Evolutionary conservation across 2,329 filamentous ascomycete species (phyloP).

Genomic region (Microthyrium microscopicum): DNA sequence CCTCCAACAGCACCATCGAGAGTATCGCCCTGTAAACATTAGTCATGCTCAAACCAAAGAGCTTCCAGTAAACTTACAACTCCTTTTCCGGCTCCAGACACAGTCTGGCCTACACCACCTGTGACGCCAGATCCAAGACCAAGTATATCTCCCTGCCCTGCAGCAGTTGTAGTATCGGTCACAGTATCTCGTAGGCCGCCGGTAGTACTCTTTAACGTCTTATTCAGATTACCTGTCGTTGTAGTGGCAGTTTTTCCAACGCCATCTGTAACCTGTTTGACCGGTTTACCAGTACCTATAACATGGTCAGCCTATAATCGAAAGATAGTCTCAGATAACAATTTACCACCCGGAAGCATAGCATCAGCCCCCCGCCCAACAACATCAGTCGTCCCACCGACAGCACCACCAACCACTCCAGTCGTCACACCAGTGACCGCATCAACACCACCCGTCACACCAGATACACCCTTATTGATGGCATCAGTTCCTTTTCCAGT

Average conservation of each 20-base stretch:
- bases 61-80: slow-evolving; percentile 10
- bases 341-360: slow-evolving; percentile 12
- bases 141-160: slow-evolving; percentile 25
- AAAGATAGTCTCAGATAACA: not conserved
- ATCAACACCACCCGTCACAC: slow-evolving; percentile 10
- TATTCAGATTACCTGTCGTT: slow-evolving; percentile 23
- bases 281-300: slow-evolving; percentile 18
- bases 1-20: slow-evolving; percentile 7
- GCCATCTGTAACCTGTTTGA: slow-evolving; percentile 23
- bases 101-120: slow-evolving; percentile 17
- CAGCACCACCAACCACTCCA: slow-evolving; percentile 12
- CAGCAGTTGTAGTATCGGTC: slow-evolving; percentile 25
- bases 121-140: slow-evolving; percentile 22
- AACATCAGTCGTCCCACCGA: slow-evolving; percentile 21
- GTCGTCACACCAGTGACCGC: slow-evolving; percentile 13
- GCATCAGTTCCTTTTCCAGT: slow-evolving; percentile 20
- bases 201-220: slow-evolving; percentile 23
- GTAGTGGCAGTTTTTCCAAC: slow-evolving; percentile 26
- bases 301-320: no score
- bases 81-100: slow-evolving; percentile 22
- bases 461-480: slow-evolving; percentile 20
- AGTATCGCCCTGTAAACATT: slow-evolving; percentile 6
- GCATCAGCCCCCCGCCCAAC: slow-evolving; percentile 22
- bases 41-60: not conserved
- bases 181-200: slow-evolving; percentile 26